phyloP scores from a whole-genome alignment of 192 early-diverging fungal genomes.

The Irineochytrium annulatum region DNA sequence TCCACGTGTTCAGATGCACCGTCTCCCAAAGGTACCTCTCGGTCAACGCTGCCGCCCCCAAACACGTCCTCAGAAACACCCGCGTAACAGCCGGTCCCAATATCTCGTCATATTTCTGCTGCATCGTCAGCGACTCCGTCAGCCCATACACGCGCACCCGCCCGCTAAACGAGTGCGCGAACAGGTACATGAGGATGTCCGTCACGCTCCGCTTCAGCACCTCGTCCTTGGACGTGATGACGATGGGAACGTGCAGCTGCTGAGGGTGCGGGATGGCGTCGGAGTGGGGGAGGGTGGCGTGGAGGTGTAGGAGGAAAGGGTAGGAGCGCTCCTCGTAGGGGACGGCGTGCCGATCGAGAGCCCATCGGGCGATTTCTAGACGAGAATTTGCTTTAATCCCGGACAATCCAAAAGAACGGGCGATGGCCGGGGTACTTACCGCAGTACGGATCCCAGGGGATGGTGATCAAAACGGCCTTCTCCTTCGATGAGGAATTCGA shows the following conservation, averaged over 20 bases:
- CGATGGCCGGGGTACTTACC: not conserved
- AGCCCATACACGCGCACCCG: slow-evolving; percentile 32
- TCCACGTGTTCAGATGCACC: slow-evolving; percentile 31
- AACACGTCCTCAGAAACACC: slow-evolving; percentile 25
- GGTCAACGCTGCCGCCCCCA: slow-evolving; percentile 11
- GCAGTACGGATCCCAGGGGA: slow-evolving; percentile 15
- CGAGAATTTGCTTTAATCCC: slow-evolving; percentile 28
- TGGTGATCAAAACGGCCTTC: slow-evolving; percentile 9
- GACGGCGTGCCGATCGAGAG: slow-evolving; percentile 39
- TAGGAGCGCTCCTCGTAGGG: slow-evolving; percentile 29
- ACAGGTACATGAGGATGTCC: slow-evolving; percentile 45
- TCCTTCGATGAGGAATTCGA: not conserved
- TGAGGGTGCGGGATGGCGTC: slow-evolving; percentile 27
- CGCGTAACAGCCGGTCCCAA: slow-evolving; percentile 34
- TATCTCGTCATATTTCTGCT: slow-evolving; percentile 15
- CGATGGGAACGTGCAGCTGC: slow-evolving; percentile 35
- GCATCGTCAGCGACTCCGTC: slow-evolving; percentile 30
- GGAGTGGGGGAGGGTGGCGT: slow-evolving; percentile 27
- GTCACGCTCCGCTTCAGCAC: slow-evolving; percentile 33
- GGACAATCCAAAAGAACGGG: slow-evolving; percentile 1
- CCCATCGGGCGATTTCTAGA: too few species aligned
- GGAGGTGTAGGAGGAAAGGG: slow-evolving; percentile 40
- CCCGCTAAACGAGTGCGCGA: slow-evolving; percentile 40
- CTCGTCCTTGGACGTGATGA: slow-evolving; percentile 40
- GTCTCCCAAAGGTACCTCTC: slow-evolving; percentile 26